Base-by-base conservation (phyloP, 768 basidiomycete species). In the Clathrus columnatus region DNA sequence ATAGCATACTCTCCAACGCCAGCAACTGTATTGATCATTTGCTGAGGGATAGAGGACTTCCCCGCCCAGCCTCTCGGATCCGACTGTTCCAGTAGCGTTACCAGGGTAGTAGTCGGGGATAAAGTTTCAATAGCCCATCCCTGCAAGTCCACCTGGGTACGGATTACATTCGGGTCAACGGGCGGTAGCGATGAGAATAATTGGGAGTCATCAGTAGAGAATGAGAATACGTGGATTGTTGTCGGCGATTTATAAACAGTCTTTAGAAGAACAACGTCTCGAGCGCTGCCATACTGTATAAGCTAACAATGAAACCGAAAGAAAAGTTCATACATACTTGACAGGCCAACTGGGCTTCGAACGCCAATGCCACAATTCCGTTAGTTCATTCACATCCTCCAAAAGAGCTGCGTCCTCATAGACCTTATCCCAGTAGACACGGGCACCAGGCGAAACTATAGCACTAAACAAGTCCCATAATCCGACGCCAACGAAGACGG, bases 31-130 rank as follows among this genome's bases (percentile, higher is more conserved):
- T 80, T 80, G 63, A 95, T 84, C 91, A 98, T 95, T 62, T 92
- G 84, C n/a, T 84, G 85, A 1, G 94, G 95, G 50, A 95, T 93
- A 11, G 89, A 88, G 0, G 84, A 82, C 69, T 97, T 98, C 70
- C 90, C 92, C 5, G 91, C 84, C 94, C 95, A 97, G 46, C 93
- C 93, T 69, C 94, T 91, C 5, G 93, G 93, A 67, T 99, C 95
- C 10, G 91, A 93, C 68, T 98, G 96, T 64, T 98, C 95, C 4
- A 99, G 78, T 1, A 99, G 73, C 0, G 93, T 96, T 58, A 99
- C 82, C 10, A 89, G 81, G 0, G 94, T 96, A 1, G 96, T 98
- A 2, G 83, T 97, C 0, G 95, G 96, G 0, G 94, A 97, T 7
- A 99, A 74, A 0, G 88, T 80, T 69, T 98, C 95, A 62, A 99